Conservation (phyloP, 2,329 filamentous ascomycete species). For the Epichloe gansuensis region DNA sequence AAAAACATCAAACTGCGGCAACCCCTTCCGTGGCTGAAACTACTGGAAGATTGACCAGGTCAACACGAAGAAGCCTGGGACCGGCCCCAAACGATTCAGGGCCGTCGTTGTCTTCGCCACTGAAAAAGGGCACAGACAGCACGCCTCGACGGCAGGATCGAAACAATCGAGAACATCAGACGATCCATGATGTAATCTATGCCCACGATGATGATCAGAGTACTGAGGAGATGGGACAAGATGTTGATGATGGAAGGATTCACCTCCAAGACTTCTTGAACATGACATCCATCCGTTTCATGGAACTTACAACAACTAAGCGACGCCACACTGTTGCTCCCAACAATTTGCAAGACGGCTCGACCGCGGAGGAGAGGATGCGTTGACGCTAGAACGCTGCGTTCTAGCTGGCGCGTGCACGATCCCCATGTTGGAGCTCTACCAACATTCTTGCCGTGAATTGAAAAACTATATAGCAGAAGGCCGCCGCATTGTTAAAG, state of each 20-base stretch:
- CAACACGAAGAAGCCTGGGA: constrained; percentile 35
- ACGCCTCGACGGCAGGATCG: constrained; percentile 46
- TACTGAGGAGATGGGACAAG: constrained; percentile 30
- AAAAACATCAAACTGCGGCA: constrained; percentile 61
- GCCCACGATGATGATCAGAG: constrained; percentile 29
- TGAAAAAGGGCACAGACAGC: constrained; percentile 29
- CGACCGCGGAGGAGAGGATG: constrained; percentile 31
- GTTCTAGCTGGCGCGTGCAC: constrained; percentile 86
- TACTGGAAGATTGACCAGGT: constrained; percentile 45
- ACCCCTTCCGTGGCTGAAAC: constrained; percentile 57
- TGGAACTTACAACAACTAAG: constrained; percentile 96
- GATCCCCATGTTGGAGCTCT: constrained; percentile 84
- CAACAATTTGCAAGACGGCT: constrained; percentile 30
- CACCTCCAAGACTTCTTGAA: constrained; percentile 87
- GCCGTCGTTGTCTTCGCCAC: constrained; percentile 33
- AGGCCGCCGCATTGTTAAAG: constrained; percentile 76
- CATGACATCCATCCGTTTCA: constrained; percentile 93
- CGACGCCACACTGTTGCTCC: constrained; percentile 71
- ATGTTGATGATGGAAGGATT: constrained; percentile 49
- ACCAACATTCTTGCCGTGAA: constrained; percentile 90
- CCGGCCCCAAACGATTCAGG: constrained; percentile 30
- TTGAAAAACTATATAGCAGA: constrained; percentile 95
- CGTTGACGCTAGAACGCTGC: constrained; percentile 57
- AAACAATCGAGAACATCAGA: constrained; percentile 40
- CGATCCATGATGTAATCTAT: constrained; percentile 31